A percentile compares a stretch with the other conserved stretches of the same genome.
Conservation (phyloP, 2,329 filamentous ascomycete genomes). For the Colletotrichum horii region DNA sequence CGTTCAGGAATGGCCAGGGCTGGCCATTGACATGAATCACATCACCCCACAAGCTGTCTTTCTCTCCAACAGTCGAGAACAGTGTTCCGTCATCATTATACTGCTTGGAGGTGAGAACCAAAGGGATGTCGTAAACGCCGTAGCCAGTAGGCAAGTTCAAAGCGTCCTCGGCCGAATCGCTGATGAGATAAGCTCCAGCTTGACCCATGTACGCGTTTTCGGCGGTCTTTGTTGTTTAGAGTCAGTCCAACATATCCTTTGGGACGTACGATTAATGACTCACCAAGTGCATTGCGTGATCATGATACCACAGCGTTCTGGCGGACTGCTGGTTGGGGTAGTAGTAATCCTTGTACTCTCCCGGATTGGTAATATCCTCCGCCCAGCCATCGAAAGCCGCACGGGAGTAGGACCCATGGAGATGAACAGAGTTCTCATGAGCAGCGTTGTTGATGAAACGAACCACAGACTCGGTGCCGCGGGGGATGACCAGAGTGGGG, state of each 20-base stretch:
- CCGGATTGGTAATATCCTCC: constrained; percentile 51
- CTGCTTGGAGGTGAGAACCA: constrained; percentile 54
- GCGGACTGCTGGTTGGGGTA: constrained; percentile 61
- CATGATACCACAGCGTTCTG: constrained; percentile 64
- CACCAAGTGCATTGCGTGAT: constrained; percentile 37
- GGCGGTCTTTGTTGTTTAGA: constrained; percentile 41
- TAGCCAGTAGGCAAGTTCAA: constrained; percentile 54
- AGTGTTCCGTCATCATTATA: constrained; percentile 58
- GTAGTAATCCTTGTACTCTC: constrained; percentile 67
- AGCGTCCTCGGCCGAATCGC: constrained; percentile 51
- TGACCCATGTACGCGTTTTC: constrained; percentile 62
- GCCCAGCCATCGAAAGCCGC: constrained; percentile 55
- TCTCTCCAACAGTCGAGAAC: constrained; percentile 47
- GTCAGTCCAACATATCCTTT: background rate
- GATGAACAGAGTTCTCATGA: constrained; percentile 52
- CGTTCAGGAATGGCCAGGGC: background rate
- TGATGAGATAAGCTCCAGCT: constrained; percentile 59
- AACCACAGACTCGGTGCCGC: constrained; percentile 52
- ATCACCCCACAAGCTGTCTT: constrained; percentile 58
- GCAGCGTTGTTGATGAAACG: constrained; percentile 55
- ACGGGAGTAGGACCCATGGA: constrained; percentile 59
- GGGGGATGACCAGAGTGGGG: constrained; percentile 50
- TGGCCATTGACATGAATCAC: constrained; percentile 51
- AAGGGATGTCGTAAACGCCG: constrained; percentile 58
- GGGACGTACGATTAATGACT: background rate